These are phyloP conservation scores for Ophiocordyceps polyrhachis-furcata DNA, from an alignment of 2,329 filamentous ascomycete genomes.

Conservation along the genomic window DNA sequence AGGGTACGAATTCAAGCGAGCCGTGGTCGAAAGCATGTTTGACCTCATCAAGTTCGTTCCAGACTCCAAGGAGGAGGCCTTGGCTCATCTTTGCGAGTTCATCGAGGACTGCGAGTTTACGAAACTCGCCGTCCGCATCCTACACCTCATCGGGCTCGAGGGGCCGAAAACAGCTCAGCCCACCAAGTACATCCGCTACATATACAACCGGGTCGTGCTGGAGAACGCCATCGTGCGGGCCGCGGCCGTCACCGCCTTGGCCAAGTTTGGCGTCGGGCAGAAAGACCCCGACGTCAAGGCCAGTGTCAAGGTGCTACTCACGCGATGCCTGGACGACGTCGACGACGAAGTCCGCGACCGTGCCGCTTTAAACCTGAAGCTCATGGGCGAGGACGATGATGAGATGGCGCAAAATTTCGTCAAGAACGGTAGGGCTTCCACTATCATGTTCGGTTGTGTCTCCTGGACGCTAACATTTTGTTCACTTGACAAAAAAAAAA, in stretches of 20 bases:
- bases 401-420: constrained; percentile 75
- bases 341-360: constrained; percentile 96
- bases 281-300: constrained; percentile 94
- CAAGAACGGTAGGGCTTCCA: constrained; percentile 53
- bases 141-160: constrained; percentile 85
- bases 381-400: constrained; percentile 87
- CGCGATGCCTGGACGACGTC: constrained; percentile 84
- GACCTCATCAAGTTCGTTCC: constrained; percentile 98
- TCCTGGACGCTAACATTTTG: not conserved
- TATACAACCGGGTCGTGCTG: constrained; percentile 94
- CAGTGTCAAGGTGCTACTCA: constrained; percentile 82
- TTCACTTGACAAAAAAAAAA: constrained; percentile 23
- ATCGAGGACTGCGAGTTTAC: constrained; percentile 99
- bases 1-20: constrained; percentile 94
- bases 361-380: constrained; percentile 73
- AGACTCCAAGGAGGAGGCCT: constrained; percentile 61
- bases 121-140: constrained; percentile 84
- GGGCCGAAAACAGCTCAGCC: constrained; percentile 89
- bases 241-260: constrained; percentile 83
- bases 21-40: constrained; percentile 98
- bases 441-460: no score
- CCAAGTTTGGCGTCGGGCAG: constrained; percentile 94
- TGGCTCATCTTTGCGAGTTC: constrained; percentile 94
- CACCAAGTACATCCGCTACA: constrained; percentile 98
- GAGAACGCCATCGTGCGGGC: constrained; percentile 94